A percentile compares a stretch with the other conserved stretches of the same genome.
Evolutionary conservation across 441 rosid species (phyloP).

Genomic region (Erodium moschatum): DNA sequence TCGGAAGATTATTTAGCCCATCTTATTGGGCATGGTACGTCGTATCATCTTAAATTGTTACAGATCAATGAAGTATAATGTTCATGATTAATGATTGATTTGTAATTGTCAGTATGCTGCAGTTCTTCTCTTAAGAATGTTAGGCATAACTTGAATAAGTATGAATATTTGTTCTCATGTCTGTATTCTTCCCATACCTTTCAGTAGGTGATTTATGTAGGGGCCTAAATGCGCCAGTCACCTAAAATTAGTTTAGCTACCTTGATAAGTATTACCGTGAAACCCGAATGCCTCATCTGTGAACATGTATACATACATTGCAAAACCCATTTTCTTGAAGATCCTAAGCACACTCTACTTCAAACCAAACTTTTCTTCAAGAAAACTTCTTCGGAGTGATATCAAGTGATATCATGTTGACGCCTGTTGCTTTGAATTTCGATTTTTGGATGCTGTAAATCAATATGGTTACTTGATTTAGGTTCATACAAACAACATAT

Average conservation of each 20-base stretch:
- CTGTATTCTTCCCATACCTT: background rate
- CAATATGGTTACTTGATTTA: background rate
- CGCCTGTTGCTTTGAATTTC: slow-evolving; percentile 1
- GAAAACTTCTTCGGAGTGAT: background rate
- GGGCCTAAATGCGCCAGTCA: background rate
- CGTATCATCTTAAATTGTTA: slow-evolving; percentile 12
- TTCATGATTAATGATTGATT: background rate
- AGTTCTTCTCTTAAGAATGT: background rate
- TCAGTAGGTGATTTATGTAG: background rate
- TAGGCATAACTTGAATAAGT: background rate
- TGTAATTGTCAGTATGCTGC: background rate
- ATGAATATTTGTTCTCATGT: background rate
- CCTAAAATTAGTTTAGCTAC: background rate
- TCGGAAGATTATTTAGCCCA: slow-evolving; percentile 93
- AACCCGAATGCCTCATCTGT: background rate
- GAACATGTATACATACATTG: background rate
- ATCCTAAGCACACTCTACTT: background rate
- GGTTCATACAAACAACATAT: background rate
- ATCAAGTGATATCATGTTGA: no score
- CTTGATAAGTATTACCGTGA: background rate
- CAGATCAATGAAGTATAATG: slow-evolving; percentile 1
- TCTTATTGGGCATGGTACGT: slow-evolving; percentile 82
- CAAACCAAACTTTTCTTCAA: background rate
- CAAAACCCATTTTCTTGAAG: background rate
- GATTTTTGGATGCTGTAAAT: background rate